phyloP scores from a whole-genome alignment of 441 rosid species.

The Adansonia madagascariensis region DNA sequence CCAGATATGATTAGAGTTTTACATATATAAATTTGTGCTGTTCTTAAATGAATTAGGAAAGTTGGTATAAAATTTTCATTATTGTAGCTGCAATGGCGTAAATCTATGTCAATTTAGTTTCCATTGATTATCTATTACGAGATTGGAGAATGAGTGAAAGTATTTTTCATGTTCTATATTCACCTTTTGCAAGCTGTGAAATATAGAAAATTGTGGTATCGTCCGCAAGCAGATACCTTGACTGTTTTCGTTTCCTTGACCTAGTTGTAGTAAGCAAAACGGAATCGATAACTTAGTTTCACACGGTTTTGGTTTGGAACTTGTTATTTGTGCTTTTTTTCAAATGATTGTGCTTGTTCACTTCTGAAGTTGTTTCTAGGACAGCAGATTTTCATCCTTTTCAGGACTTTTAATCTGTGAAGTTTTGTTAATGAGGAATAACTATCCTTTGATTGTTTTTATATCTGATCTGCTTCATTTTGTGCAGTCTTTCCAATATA shows the following conservation, averaged over 20 bases:
- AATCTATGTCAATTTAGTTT: neutral
- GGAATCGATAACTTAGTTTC: too few species aligned
- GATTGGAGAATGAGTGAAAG: neutral
- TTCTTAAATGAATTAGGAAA: neutral
- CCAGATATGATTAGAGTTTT: neutral
- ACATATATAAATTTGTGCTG: neutral
- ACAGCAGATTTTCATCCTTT: neutral
- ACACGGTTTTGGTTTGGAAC: neutral
- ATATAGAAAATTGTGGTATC: neutral
- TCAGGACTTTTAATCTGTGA: neutral
- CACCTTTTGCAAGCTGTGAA: neutral
- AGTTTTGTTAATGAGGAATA: neutral
- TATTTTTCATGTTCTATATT: neutral
- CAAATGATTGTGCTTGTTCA: neutral
- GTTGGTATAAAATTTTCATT: neutral
- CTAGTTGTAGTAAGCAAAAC: neutral
- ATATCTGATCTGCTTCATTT: too few species aligned
- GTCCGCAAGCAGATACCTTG: neutral
- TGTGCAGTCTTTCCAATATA: too few species aligned
- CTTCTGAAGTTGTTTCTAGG: neutral
- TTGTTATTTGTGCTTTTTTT: neutral
- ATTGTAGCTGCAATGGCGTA: neutral
- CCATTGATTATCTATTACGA: neutral
- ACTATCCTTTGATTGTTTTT: too few species aligned
- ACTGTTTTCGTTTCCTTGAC: neutral